A percentile compares a stretch with the other conserved stretches of the same genome.
phyloP scores from a whole-genome alignment of 2,329 filamentous ascomycete genomes.

The Penicillium griseofulvum region DNA sequence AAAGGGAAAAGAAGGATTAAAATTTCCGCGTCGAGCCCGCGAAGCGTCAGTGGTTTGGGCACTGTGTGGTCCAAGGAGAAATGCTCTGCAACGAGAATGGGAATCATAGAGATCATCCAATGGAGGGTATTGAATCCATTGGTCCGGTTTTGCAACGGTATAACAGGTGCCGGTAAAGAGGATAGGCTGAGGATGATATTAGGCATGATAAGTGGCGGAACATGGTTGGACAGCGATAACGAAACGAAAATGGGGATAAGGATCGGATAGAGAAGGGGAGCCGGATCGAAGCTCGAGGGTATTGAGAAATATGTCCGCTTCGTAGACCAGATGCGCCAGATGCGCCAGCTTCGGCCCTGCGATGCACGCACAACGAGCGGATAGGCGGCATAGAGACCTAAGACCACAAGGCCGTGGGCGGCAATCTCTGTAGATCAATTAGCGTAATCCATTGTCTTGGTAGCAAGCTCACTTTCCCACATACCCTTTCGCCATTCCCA shows the following conservation, averaged over 20 bases:
- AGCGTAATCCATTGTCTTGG: neutral
- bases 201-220: conserved; percentile 63
- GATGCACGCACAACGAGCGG: conserved; percentile 54
- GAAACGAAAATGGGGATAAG: conserved; percentile 73
- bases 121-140: conserved; percentile 66
- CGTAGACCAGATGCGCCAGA: conserved; percentile 25
- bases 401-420: conserved; percentile 31
- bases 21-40: conserved; percentile 54
- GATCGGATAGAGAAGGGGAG: conserved; percentile 83
- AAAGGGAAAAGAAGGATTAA: conserved; percentile 73
- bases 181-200: conserved; percentile 80
- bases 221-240: conserved; percentile 65
- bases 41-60: conserved; percentile 31
- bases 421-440: conserved; percentile 32
- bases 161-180: conserved; percentile 68
- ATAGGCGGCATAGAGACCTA: conserved; percentile 47
- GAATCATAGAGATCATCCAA: conserved; percentile 73
- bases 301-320: conserved; percentile 55
- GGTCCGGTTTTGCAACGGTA: conserved; percentile 61
- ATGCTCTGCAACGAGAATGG: conserved; percentile 57
- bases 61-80: conserved; percentile 35
- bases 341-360: conserved; percentile 26
- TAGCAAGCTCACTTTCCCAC: neutral
- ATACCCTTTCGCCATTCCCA: conserved; percentile 42
- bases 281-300: conserved; percentile 81